phyloP scores from a whole-genome alignment of 2,329 filamentous ascomycete species.

The Claviceps paspali region DNA sequence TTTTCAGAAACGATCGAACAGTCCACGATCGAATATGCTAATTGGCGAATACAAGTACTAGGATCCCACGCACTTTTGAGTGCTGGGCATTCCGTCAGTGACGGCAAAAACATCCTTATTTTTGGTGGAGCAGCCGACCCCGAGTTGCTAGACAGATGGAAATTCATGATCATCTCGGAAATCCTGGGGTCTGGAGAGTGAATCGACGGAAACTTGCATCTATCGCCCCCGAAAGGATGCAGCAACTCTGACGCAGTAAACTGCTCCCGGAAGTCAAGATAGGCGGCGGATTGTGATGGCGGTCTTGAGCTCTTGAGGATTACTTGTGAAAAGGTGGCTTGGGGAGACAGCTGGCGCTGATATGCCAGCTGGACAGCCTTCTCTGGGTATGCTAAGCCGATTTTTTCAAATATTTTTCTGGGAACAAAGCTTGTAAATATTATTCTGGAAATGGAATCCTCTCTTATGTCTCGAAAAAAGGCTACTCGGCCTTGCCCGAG shows the following conservation, averaged over 20 bases:
- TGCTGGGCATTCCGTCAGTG: constrained; percentile 42
- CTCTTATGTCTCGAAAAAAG: constrained; percentile 51
- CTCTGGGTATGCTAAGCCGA: constrained; percentile 22
- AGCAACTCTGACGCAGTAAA: not conserved
- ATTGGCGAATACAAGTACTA: constrained; percentile 30
- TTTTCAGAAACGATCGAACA: not conserved
- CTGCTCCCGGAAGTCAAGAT: constrained; percentile 5
- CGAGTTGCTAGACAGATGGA: constrained; percentile 4
- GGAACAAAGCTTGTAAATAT: constrained; percentile 17
- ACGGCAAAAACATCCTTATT: constrained; percentile 46
- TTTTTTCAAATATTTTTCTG: constrained; percentile 22
- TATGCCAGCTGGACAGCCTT: constrained; percentile 21
- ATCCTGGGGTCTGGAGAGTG: constrained; percentile 21
- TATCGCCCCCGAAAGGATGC: not conserved
- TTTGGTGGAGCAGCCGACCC: not conserved
- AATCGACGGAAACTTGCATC: constrained; percentile 4
- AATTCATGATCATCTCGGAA: constrained; percentile 23
- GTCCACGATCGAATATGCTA: constrained; percentile 35
- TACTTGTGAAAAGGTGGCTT: constrained; percentile 17
- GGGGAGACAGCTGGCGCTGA: constrained; percentile 15
- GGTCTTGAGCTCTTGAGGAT: constrained; percentile 13
- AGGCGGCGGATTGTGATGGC: constrained; percentile 8
- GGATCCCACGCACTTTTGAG: constrained; percentile 42
- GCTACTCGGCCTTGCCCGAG: constrained; percentile 50
- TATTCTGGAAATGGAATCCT: constrained; percentile 12